Evolutionary conservation across 352 stramenopile genomes (phyloP).

Genomic region (Phytophthora macrochlamydospora): DNA sequence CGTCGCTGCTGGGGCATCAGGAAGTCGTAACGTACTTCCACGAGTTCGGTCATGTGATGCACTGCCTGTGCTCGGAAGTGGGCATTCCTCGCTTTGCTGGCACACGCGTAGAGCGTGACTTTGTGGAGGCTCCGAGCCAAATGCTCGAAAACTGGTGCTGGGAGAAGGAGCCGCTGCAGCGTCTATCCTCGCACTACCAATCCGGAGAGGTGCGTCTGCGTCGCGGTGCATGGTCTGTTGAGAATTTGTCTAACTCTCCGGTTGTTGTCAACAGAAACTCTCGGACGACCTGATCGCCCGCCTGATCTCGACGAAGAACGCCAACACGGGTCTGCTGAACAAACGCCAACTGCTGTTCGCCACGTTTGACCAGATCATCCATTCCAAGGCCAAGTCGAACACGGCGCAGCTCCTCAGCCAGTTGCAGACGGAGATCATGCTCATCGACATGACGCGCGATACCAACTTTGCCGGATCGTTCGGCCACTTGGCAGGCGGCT

Average conservation of each 20-base stretch:
- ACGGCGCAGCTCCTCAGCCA: conserved; percentile 79
- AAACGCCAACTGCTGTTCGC: conserved; percentile 85
- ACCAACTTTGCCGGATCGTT: conserved; percentile 89
- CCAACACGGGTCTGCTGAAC: conserved; percentile 79
- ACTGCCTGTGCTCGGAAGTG: conserved; percentile 87
- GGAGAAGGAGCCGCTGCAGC: conserved; percentile 84
- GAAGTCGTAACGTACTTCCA: conserved; percentile 92
- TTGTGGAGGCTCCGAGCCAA: conserved; percentile 91
- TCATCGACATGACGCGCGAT: conserved; percentile 86
- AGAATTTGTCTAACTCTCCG: conserved; percentile 2
- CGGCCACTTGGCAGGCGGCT: conserved; percentile 79
- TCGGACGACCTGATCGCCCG: conserved; percentile 80
- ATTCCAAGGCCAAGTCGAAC: conserved; percentile 84
- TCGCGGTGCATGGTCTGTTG: neutral
- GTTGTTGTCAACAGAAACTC: conserved; percentile 55
- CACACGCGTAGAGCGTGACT: conserved; percentile 84
- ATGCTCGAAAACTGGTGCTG: conserved; percentile 94
- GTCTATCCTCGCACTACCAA: conserved; percentile 84
- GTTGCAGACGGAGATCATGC: conserved; percentile 85
- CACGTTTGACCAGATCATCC: conserved; percentile 87
- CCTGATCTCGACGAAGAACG: conserved; percentile 89
- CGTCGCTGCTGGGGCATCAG: conserved; percentile 78
- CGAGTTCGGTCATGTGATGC: conserved; percentile 92
- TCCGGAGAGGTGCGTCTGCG: conserved; percentile 53
- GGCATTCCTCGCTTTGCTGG: conserved; percentile 80